These are phyloP conservation scores for Stevia rebaudiana DNA, from an alignment of 140 eudicot species.

Conservation along the genomic window DNA sequence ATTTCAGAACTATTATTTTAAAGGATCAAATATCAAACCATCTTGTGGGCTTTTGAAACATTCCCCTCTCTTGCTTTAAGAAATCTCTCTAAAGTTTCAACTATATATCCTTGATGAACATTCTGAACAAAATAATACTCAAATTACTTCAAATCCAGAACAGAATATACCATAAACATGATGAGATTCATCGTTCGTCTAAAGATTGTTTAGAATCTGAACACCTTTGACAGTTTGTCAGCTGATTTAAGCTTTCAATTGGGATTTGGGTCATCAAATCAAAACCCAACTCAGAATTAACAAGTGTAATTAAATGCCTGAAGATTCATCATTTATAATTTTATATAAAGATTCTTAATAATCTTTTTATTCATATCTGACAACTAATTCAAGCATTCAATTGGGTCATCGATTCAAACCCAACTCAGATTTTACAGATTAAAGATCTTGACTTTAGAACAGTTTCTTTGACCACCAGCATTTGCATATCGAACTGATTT, in stretches of 20 bases:
- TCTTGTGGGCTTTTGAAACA: slow-evolving; percentile 67
- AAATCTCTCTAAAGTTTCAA: slow-evolving; percentile 58
- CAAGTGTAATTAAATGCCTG: too few species aligned
- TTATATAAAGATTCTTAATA: background rate
- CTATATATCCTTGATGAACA: slow-evolving; percentile 73
- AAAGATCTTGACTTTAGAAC: slow-evolving; percentile 17
- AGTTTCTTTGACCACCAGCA: background rate
- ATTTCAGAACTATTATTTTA: background rate
- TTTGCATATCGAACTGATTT: background rate
- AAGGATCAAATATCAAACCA: slow-evolving; percentile 42
- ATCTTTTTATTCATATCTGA: background rate
- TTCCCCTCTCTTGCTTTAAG: slow-evolving; percentile 83
- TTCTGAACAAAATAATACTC: slow-evolving; percentile 40
- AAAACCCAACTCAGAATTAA: background rate
- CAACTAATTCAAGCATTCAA: slow-evolving; percentile 6
- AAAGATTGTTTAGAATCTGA: background rate
- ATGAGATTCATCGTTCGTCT: background rate
- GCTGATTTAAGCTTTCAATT: background rate
- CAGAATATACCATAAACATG: background rate
- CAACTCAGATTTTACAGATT: background rate
- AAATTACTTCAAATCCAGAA: background rate
- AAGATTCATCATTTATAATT: background rate
- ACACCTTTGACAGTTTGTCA: background rate
- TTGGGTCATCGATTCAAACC: background rate
- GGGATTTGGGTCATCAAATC: background rate